Base-by-base conservation (phyloP, 192 early-diverging fungal species). In the Globomyces pollinis-pini region DNA sequence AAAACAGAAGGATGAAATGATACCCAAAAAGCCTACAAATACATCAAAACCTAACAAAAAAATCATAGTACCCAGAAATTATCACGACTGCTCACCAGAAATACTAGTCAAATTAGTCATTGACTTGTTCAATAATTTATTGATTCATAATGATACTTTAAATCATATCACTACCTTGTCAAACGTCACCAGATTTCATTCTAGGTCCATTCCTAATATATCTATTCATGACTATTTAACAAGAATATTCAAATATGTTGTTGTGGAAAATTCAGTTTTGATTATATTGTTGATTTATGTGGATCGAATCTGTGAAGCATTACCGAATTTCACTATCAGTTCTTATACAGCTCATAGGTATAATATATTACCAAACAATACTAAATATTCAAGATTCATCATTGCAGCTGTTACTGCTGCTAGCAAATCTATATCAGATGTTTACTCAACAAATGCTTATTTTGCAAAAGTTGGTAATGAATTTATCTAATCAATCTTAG, bases 381-480 rank as follows among this genome's bases (percentile, higher is more conserved):
- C n/a, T n/a, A 24, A 20, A 3, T 58, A 18, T 23, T 21, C 36
- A 35, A 76, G 93, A 44, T 97, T 97, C 68, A 77, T 97, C 6
- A 96, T 96, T 11, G 75, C 93, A 1, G 89, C 91, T 4, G 72
- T 92, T 11, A 94, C 89, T 0, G 78, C 89, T 28, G 86, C 89
- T 0, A 83, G 87, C 41, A 97, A 97, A 66, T 85, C 87, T 0
- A 60, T 97, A 52, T 94, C 88, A 55, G 94, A 97, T 64, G 88
- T 86, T 23, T 97, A 96, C 60, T 74, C 91, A 62, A 97, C 94
- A 15, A 99, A 99, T 66, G 76, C 86, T 13, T 88, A 91, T 63
- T 99, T 92, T 70, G 94, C 93, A 0, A 89, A 89, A 65, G 91
- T 99, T 12, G n/a, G n/a, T n/a, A n/a, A n/a, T n/a, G n/a, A n/a